These are phyloP conservation scores for Aspergillus japonicus DNA, from an alignment of 2,329 filamentous ascomycete species.

Conservation along the genomic window DNA sequence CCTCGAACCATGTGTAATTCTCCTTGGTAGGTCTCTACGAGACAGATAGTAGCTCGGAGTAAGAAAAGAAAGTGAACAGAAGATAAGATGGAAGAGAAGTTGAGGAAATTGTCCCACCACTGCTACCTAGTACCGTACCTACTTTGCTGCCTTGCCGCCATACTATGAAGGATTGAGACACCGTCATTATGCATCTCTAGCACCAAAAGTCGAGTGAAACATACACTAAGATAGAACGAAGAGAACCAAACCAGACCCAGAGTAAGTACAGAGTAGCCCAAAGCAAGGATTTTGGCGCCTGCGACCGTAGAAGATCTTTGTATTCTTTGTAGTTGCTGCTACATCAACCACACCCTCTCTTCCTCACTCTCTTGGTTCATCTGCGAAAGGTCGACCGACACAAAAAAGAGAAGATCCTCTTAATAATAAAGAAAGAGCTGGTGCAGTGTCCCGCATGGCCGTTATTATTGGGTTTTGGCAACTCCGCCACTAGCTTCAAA, in stretches of 20 bases:
- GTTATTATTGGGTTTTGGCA: conserved; percentile 24
- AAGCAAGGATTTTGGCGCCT: neutral
- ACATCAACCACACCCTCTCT: no score
- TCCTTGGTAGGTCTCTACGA: neutral
- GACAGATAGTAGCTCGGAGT: no score
- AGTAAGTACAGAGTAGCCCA: neutral
- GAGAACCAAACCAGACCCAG: neutral
- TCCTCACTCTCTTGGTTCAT: no score
- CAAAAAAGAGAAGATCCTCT: neutral
- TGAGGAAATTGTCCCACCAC: no score
- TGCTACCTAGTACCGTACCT: neutral
- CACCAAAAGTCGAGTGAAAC: no score
- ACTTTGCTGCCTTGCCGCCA: neutral
- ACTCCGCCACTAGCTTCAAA: conserved; percentile 26
- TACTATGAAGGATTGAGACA: neutral
- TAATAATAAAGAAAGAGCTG: conserved; percentile 17
- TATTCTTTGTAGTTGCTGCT: no score
- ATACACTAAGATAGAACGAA: neutral
- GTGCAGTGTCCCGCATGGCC: conserved; percentile 17
- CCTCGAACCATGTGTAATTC: neutral
- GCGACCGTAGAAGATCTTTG: neutral
- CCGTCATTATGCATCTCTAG: neutral
- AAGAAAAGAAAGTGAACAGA: no score
- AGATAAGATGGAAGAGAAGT: no score
- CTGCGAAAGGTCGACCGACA: no score